Conservation (phyloP, 139 green algal species). For the Dunaliella primolecta region DNA sequence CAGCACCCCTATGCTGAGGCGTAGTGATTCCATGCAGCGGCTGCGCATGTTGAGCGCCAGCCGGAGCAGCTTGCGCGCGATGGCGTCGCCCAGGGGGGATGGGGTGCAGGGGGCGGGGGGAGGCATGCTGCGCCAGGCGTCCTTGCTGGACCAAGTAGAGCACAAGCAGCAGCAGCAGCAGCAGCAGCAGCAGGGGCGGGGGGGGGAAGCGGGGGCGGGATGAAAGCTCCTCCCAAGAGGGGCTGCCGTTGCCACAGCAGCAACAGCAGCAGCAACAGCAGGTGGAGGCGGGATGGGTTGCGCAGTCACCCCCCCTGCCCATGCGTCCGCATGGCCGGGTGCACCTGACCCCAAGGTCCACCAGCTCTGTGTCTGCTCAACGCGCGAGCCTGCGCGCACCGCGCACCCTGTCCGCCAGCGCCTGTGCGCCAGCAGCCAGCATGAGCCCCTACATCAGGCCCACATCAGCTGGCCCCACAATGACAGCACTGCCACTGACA, state of each 20-base stretch:
- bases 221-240: neutral
- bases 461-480: too few relatives aligned
- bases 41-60: conserved; percentile 2
- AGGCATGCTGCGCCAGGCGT: neutral
- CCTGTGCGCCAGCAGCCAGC: too few relatives aligned
- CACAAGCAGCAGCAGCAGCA: conserved; percentile 5
- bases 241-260: neutral
- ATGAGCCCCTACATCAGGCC: too few relatives aligned
- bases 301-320: neutral
- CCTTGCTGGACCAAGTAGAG: neutral
- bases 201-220: neutral
- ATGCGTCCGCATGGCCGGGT: neutral
- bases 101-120: too few relatives aligned
- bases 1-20: neutral
- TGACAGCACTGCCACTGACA: too few relatives aligned
- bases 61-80: neutral
- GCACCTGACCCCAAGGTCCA: neutral
- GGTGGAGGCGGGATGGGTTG: too few relatives aligned
- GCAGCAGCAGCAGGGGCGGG: neutral
- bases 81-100: too few relatives aligned
- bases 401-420: too few relatives aligned
- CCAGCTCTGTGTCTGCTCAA: neutral
- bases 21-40: neutral
- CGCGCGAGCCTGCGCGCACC: too few relatives aligned
- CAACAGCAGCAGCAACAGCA: too few relatives aligned